These are phyloP conservation scores for Bauhinia variegata DNA, from an alignment of 306 rosid species.

Conservation along the genomic window DNA sequence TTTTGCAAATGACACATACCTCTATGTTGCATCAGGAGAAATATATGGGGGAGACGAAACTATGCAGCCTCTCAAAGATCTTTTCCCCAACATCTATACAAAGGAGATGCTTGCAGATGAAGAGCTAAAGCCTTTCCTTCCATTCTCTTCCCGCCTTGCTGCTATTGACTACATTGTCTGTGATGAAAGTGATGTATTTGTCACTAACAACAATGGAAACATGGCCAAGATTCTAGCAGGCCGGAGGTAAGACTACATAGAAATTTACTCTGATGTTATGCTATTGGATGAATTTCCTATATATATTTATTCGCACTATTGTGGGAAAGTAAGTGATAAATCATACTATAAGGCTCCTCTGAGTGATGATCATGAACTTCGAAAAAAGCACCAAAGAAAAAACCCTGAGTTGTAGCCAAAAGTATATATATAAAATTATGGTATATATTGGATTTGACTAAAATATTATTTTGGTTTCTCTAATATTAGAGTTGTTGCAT, in stretches of 20 bases:
- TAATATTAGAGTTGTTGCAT: too few species aligned
- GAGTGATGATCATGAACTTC: background rate
- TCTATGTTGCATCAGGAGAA: slow-evolving; percentile 98
- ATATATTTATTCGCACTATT: slow-evolving; percentile 6
- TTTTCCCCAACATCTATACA: slow-evolving; percentile 91
- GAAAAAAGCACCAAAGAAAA: background rate
- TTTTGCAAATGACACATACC: slow-evolving; percentile 79
- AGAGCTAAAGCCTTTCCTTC: slow-evolving; percentile 82
- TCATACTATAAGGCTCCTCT: background rate
- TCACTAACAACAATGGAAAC: slow-evolving; percentile 96
- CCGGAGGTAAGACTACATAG: slow-evolving; percentile 64
- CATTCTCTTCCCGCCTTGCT: slow-evolving; percentile 94
- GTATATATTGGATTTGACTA: background rate
- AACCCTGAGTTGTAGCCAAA: too few species aligned
- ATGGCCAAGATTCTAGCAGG: slow-evolving; percentile 99
- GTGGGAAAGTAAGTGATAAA: slow-evolving; percentile 15
- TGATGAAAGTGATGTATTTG: slow-evolving; percentile 95
- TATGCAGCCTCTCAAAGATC: slow-evolving; percentile 82
- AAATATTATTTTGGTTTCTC: too few species aligned
- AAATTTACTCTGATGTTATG: slow-evolving; percentile 8
- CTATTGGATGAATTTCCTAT: background rate
- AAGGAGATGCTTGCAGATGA: slow-evolving; percentile 89
- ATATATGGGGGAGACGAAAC: slow-evolving; percentile 98
- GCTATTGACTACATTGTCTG: slow-evolving; percentile 95
- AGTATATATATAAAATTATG: background rate